These are phyloP conservation scores for Dothideomycetes sp. DNA, from an alignment of 2,329 filamentous ascomycete species.

Conservation along the genomic window DNA sequence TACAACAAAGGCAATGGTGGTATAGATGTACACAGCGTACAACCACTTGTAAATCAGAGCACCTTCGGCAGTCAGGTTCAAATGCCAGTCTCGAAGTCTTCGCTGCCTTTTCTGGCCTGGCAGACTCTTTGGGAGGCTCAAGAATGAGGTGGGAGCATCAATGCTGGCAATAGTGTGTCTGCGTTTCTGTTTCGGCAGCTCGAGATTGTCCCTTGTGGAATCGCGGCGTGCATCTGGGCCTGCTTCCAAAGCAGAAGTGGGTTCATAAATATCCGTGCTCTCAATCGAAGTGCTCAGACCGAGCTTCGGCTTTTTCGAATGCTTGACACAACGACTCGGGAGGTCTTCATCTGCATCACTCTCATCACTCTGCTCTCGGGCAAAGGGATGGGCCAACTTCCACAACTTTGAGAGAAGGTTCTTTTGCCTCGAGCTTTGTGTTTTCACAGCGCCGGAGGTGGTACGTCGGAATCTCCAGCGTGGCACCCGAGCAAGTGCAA, in stretches of 20 bases:
- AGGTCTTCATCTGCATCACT: slow-evolving; percentile 42
- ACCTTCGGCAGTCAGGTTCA: slow-evolving; percentile 71
- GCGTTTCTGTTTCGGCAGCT: slow-evolving; percentile 5
- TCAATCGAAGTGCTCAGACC: background rate
- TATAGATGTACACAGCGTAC: slow-evolving; percentile 73
- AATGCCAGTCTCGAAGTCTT: slow-evolving; percentile 46
- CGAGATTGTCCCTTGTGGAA: slow-evolving; percentile 1
- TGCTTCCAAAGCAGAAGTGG: slow-evolving; percentile 7
- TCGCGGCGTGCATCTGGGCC: background rate
- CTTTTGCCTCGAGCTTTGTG: slow-evolving; percentile 18
- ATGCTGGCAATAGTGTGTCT: slow-evolving; percentile 11
- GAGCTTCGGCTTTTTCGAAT: slow-evolving; percentile 1
- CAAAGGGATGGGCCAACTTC: slow-evolving; percentile 1
- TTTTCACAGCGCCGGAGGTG: slow-evolving; percentile 15
- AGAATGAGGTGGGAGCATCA: slow-evolving; percentile 6
- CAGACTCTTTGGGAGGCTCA: background rate
- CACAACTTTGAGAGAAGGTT: slow-evolving; percentile 19
- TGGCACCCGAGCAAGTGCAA: slow-evolving; percentile 77
- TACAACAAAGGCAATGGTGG: slow-evolving; percentile 55
- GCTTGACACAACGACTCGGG: no score
- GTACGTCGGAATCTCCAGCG: slow-evolving; percentile 56
- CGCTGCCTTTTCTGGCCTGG: background rate
- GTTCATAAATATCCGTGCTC: slow-evolving; percentile 3
- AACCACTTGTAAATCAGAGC: slow-evolving; percentile 69
- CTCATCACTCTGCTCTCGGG: slow-evolving; percentile 20